Base-by-base conservation (phyloP, 2,329 filamentous ascomycete species). In the Fusarium anthophilum region DNA sequence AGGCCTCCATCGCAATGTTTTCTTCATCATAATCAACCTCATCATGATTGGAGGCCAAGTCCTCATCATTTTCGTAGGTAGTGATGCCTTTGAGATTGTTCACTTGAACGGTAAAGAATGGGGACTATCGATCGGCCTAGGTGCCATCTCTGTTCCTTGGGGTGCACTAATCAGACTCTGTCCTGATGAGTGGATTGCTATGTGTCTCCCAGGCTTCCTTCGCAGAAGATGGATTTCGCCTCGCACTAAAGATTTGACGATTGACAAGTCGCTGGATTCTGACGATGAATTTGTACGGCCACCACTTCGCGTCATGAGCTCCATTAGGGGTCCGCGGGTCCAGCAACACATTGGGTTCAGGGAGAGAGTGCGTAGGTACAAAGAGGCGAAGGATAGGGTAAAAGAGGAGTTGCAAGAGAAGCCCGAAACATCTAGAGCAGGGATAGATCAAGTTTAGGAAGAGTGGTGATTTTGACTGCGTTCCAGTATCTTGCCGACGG, bases 11-110 rank as follows among this genome's bases (percentile, higher is more conserved):
- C 88, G 87, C 76, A 97, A 97, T 81, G 91, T 88, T 79, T 96
- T 95, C 86, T 97, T 97, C 85, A 87, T 95, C 37, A 86, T 86
- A 32, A 97, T 97, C 82, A 93, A 95, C 82, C 79, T 88, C 62
- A 87, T 96, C 82, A 97, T 97, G 92, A 87, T 96, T 67, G 94
- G 90, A 72, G 93, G 93, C 14, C 95, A 98, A 79, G 85, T 95
- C 26, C 89, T 97, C 83, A 97, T 97, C 79, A 89, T 97, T 75
- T 96, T 93, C 76, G 89, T 97, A 63, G 94, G 94, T 71, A 91
- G 93, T 45, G 83, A 86, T 17, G 94, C 94, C 4, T 96, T 97
- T 84, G 88, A 89, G 48, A 93, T 95, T 50, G 75, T 62, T 8
- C 70, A 71, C 9, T 82, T 97, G 53, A 90, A 90, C 64, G 91